Evolutionary conservation across 78 protist genomes (phyloP).

Genomic region (Emiliania huxleyi): DNA sequence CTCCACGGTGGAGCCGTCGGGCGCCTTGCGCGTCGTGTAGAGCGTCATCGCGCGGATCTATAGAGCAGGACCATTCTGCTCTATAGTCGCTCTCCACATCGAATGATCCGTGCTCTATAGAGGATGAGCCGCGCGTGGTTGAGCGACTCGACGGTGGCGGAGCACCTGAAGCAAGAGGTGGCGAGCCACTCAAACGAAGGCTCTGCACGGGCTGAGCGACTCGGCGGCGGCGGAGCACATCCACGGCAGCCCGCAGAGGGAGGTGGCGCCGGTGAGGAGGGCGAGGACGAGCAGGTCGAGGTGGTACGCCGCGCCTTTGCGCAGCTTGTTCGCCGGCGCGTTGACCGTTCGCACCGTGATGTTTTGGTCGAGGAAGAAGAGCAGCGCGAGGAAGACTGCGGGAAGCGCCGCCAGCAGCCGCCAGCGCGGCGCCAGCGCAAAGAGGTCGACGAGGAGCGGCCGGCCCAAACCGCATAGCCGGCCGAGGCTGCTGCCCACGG

Average conservation of each 20-base stretch:
- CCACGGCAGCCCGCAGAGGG: conserved; percentile 15
- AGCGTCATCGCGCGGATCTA: neutral
- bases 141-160: too few relatives aligned
- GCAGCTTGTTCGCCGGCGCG: conserved; percentile 11
- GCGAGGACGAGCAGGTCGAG: neutral
- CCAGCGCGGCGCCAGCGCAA: neutral
- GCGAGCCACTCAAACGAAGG: too few relatives aligned
- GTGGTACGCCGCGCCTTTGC: conserved; percentile 1
- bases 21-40: neutral
- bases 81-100: too few relatives aligned
- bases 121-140: too few relatives aligned
- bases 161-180: too few relatives aligned
- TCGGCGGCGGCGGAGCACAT: conserved; percentile 5
- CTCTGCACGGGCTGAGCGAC: conserved; percentile 19
- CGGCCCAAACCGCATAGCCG: too few relatives aligned
- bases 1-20: neutral
- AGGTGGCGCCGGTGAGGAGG: neutral
- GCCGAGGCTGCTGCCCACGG: too few relatives aligned
- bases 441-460: neutral
- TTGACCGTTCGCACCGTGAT: conserved; percentile 23
- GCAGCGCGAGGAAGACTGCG: neutral
- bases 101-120: too few relatives aligned
- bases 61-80: too few relatives aligned
- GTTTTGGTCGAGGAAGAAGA: conserved; percentile 1
- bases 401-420: neutral